Evolutionary conservation across 1,284 basidiomycete species (phyloP), one percentile per base, ranked within the genome.

Genomic region (Meripilus lineatus): DNA sequence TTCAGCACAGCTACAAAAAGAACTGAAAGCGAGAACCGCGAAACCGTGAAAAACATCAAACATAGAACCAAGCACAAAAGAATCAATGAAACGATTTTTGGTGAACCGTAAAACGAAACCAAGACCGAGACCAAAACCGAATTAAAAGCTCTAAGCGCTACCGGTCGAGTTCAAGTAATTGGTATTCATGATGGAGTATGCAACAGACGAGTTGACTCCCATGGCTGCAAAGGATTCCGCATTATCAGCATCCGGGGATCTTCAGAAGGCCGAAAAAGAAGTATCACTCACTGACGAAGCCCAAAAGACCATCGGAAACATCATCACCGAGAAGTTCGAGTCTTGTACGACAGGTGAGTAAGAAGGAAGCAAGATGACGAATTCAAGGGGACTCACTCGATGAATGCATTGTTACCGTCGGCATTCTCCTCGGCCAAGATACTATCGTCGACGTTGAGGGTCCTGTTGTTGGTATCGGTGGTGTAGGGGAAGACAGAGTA

Each of bases 301-400:
- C 50, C 17, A 46, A 32, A 14, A 49, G 13, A 24, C 48, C 50
- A 22, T 49, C 50, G 10, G 22, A 15, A 8, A 49, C 24, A 17
- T 42, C 34, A 25, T 49, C 47, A 17, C 44, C 48, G n/a, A 51
- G 32, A 35, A 43, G 10, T 21, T 45, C 33, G 22, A 50, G n/a
- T n/a, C 28, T 30, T 8, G 8, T 8, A 30, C 8, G n/a, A n/a
- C n/a, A 10, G 8, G 10, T 36, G 14, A 30, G 18, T n/a, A 25
- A 65, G 64, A 32, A 62, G 53, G 50, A 67, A 64, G 18, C 57
- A 54, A 25, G 61, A 8, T 7, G n/a, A n/a, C n/a, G n/a, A n/a
- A 5, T 5, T 4, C 48, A 8, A 8, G 58, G 2, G 52, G 48
- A 50, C 53, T 26, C 32, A 59, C 58, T 61, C 59, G 30, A 59